Evolutionary conservation across 2,329 filamentous ascomycete genomes (phyloP), one percentile per base, ranked within the genome.

Genomic region (Monosporascus sp.): DNA sequence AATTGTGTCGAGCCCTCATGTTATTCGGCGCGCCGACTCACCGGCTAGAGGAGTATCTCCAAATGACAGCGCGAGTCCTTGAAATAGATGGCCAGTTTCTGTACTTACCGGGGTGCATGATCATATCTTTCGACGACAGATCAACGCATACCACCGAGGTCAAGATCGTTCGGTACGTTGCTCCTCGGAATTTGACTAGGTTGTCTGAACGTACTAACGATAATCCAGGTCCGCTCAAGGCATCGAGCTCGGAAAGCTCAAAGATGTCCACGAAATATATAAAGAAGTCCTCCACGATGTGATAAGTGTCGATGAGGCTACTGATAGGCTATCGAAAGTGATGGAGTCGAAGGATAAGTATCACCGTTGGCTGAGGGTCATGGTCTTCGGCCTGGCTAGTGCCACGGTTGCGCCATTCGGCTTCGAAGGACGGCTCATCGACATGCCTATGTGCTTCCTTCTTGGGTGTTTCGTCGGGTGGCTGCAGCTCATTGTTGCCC

Each of bases 21-120:
- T 78, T 83, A 64, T 96, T 91, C 59, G 91, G 91, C 20, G 91
- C 91, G 1, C 91, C 91, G 1, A 94, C 91, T 0, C 91, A 96
- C 73, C 84, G 91, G 8, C 75, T 96, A 20, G 91, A 96, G 68
- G 87, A 95, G 66, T 95, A 95, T 69, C 88, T 96, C 81, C 85
- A 81, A 57, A 94, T 91, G 87, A 89, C 88, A 5, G 86, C 91
- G 1, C 81, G 88, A n/a, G 88, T 92, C 1, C 78, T 96, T 35
- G 88, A 91, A 67, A 91, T 96, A 17, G 88, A 95, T 58, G 87
- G 86, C 4, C 89, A 95, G 63, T 96, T 93, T 60, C 73, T 96
- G 26, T 96, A 96, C 66, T 84, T 96, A 38, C 91, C 91, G 0
- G 89, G 89, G 0, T 93, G 89, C 63, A 96, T 96, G 91, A 87